Evolutionary conservation across 208 protist species (phyloP).

Genomic region (Leishmania braziliensis): DNA sequence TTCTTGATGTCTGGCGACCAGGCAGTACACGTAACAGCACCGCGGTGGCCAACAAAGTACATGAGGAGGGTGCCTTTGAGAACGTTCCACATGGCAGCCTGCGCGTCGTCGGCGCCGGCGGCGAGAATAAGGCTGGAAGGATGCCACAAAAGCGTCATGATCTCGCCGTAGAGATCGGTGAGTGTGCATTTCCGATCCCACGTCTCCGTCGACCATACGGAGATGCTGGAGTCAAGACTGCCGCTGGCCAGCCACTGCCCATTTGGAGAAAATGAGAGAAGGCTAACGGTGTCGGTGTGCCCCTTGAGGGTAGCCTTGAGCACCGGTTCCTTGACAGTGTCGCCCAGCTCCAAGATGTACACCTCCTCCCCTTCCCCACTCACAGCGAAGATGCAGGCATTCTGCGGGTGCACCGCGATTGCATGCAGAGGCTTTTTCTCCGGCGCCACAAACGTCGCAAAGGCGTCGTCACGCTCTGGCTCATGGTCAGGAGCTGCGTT

Average conservation of each 20-base stretch:
- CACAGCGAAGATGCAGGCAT: constrained; percentile 55
- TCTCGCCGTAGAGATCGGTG: constrained; percentile 84
- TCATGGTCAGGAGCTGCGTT: constrained; percentile 77
- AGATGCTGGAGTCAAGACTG: constrained; percentile 69
- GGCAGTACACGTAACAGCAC: constrained; percentile 71
- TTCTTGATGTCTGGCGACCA: constrained; percentile 91
- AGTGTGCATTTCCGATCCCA: constrained; percentile 83
- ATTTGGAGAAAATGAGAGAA: constrained; percentile 84
- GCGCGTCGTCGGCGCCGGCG: constrained; percentile 89
- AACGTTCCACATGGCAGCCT: constrained; percentile 95
- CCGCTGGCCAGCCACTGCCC: constrained; percentile 78
- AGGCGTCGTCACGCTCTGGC: constrained; percentile 81
- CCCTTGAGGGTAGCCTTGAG: constrained; percentile 51
- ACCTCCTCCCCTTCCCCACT: constrained; percentile 79
- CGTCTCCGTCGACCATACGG: constrained; percentile 73
- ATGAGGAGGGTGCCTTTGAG: constrained; percentile 84
- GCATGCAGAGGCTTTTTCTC: constrained; percentile 68
- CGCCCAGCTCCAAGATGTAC: constrained; percentile 49
- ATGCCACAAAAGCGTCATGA: constrained; percentile 93
- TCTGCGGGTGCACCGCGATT: constrained; percentile 48
- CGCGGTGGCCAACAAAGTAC: constrained; percentile 93
- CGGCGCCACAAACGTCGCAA: constrained; percentile 52
- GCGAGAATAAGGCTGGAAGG: constrained; percentile 90
- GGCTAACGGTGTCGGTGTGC: constrained; percentile 81
- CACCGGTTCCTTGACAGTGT: constrained; percentile 8